Conservation (phyloP, 768 basidiomycete species). For the Astraeus odoratus region DNA sequence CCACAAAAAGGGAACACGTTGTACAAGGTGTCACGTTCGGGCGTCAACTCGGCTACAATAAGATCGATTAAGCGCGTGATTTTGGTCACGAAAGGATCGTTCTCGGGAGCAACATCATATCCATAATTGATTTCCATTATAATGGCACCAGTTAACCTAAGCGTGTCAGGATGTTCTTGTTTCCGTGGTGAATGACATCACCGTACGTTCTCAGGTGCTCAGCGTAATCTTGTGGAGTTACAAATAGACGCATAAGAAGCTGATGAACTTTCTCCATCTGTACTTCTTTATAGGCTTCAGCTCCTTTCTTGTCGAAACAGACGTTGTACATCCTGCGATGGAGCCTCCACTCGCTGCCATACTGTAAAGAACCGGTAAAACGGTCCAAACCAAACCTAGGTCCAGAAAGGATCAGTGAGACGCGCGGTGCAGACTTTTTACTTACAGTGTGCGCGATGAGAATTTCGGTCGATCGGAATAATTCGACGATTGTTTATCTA, state of each 20-base stretch:
- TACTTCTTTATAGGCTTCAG: neutral
- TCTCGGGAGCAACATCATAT: conserved; percentile 3
- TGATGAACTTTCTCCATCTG: conserved; percentile 1
- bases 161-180: neutral
- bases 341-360: conserved; percentile 14
- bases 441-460: conserved; percentile 13
- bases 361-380: conserved; percentile 7
- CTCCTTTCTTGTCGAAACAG: conserved; percentile 1
- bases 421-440: neutral
- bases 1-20: conserved; percentile 14
- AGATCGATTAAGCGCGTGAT: neutral
- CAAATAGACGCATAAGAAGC: conserved; percentile 1
- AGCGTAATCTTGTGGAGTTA: neutral
- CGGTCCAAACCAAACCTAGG: conserved; percentile 10
- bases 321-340: conserved; percentile 13
- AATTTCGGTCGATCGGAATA: conserved; percentile 45
- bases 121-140: conserved; percentile 8
- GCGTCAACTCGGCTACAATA: neutral
- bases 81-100: conserved; percentile 5
- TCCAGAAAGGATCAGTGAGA: neutral
- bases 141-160: conserved; percentile 4
- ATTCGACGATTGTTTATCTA: conserved; percentile 39
- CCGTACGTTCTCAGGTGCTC: conserved; percentile 3
- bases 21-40: conserved; percentile 3
- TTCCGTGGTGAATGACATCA: neutral